Base-by-base conservation (phyloP, 495 filamentous ascomycete species). In the Aspergillus asperescens region DNA sequence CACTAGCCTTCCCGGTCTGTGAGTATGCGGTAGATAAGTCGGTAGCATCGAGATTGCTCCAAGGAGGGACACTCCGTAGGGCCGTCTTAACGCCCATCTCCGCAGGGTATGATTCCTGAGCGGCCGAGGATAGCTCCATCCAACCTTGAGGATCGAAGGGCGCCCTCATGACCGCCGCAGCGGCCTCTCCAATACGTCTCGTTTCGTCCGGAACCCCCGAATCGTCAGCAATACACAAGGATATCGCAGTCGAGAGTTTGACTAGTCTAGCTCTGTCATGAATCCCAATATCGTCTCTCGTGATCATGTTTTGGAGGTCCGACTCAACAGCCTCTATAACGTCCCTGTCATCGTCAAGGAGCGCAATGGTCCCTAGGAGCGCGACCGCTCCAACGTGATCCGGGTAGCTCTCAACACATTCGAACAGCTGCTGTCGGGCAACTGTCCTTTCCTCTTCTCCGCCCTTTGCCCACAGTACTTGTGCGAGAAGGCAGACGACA, bases 391-490 rank as follows among this genome's bases (percentile, higher is more conserved):
- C 84, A 7, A 93, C 75, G 59, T 97, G 92, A 4, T 81, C 79
- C 0, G 86, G 81, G 46, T 86, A 67, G 18, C 62, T 75, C 60
- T 90, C 86, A 13, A 95, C 82, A 44, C 85, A 78, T 12, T 83
- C 82, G 58, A 95, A 89, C 18, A 97, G 69, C 52, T 93, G 80
- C 42, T 94, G 82, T 5, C 88, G 78, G 10, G 92, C 89, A 49
- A 89, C 80, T 35, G 77, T 78, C 34, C 83, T 77, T 42, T 90
- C 86, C 10, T 86, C 81, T 7, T 86, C 81, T 1, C 82, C 83
- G 20, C 88, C 91, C 62, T 87, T 91, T 3, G 89, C 90, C 90
- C 92, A 98, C 5, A 97, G 77, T 3, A 96, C 84, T 62, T 97
- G 87, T 2, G 90, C 85, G 7, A 97, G 77, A 13, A 96, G 77